phyloP scores from a whole-genome alignment of 371 early-diverging fungal species.

The Choanephora cucurbitarum region DNA sequence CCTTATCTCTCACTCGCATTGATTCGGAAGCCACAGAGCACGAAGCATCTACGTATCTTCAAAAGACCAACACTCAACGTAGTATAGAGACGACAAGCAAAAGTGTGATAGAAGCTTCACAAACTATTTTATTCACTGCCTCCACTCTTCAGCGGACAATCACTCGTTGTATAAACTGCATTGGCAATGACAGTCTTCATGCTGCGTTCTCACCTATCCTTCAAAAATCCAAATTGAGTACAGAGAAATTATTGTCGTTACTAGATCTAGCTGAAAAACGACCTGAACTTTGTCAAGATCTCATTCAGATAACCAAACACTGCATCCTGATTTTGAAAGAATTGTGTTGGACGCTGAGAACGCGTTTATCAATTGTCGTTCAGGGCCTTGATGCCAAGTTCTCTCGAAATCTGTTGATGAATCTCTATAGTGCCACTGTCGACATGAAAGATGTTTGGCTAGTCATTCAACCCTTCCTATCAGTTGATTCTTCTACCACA shows the following conservation, averaged over 20 bases:
- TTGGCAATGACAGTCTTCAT: conserved; percentile 25
- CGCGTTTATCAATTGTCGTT: conserved; percentile 28
- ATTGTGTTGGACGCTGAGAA: conserved; percentile 23
- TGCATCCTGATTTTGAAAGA: conserved; percentile 31
- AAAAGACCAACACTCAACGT: not conserved
- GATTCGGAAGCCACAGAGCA: not conserved
- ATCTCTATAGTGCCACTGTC: conserved; percentile 51
- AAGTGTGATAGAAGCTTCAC: conserved; percentile 31
- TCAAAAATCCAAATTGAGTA: conserved; percentile 22
- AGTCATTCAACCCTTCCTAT: conserved; percentile 28
- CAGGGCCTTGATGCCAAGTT: conserved; percentile 45
- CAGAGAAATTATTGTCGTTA: conserved; percentile 19
- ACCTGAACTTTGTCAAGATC: conserved; percentile 13
- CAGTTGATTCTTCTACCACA: conserved; percentile 14
- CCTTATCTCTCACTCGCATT: not conserved
- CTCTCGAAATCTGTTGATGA: conserved; percentile 46
- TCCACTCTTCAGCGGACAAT: conserved; percentile 30
- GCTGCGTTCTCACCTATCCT: conserved; percentile 24
- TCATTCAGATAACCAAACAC: conserved; percentile 13
- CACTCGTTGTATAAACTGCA: conserved; percentile 26
- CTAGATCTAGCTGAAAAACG: conserved; percentile 19
- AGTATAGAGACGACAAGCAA: not conserved
- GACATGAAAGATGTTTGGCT: conserved; percentile 59
- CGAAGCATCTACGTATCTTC: not conserved
- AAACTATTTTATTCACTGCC: conserved; percentile 35